Percentiles rank a stretch among this genome's conserved stretches.
Conservation (phyloP, 345 rosid species). For the Firmiana major region DNA sequence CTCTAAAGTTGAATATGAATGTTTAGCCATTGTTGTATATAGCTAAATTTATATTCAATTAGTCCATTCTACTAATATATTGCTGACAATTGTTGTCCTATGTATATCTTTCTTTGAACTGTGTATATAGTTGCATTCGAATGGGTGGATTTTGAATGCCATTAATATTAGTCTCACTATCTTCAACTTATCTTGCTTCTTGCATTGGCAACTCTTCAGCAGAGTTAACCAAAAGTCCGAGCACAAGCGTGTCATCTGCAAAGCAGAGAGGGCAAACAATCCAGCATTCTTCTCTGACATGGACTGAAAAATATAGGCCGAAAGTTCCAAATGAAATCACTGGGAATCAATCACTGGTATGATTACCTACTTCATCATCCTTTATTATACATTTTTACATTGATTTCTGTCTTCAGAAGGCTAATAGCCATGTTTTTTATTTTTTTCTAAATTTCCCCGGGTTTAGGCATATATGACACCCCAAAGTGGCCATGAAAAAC, state of each 20-base stretch:
- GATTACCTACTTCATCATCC: not conserved
- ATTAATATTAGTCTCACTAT: not conserved
- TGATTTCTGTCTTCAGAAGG: not conserved
- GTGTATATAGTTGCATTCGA: not conserved
- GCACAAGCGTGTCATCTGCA: conserved; percentile 26
- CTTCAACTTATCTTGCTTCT: conserved; percentile 3
- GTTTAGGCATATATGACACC: not conserved
- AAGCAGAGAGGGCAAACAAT: conserved; percentile 43
- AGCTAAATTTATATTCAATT: not conserved
- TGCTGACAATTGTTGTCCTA: not conserved
- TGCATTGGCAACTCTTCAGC: conserved; percentile 37
- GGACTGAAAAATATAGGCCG: conserved; percentile 93
- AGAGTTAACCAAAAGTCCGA: conserved; percentile 31
- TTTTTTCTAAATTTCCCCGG: not conserved
- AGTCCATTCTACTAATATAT: not conserved
- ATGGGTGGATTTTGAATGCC: conserved; percentile 22
- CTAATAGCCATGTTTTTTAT: not conserved
- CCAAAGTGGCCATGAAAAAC: not conserved
- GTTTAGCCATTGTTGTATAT: not conserved
- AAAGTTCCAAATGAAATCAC: conserved; percentile 78
- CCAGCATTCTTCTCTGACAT: conserved; percentile 47
- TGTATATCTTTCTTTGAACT: not conserved
- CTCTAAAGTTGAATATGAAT: not conserved
- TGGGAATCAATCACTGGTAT: conserved; percentile 88
- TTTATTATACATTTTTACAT: not conserved